Base-by-base conservation (phyloP, 768 basidiomycete genomes). In the Royoungia palumana region DNA sequence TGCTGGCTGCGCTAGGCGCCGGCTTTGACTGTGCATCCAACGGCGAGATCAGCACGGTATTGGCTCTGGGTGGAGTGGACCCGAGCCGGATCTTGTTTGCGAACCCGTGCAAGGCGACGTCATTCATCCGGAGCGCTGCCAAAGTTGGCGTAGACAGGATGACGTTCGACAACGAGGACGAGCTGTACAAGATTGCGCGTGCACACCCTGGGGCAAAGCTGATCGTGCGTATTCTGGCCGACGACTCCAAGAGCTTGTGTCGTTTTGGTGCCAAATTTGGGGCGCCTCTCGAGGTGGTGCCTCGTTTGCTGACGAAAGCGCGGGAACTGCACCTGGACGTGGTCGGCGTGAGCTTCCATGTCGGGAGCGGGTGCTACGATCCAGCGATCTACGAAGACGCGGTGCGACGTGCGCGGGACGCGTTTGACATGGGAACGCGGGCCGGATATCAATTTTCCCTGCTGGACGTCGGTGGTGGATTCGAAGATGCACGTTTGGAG, bases 121-220 rank as follows among this genome's bases (percentile, higher is more conserved):
- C 93, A 0, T 97, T 94, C 73, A 79, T 99, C 60, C 88, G 94
- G 41, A 80, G 82, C 58, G 89, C 96, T 14, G 83, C 84, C 35
- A 82, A 79, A 58, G 69, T 74, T 27, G 84, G 88, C 19, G 94
- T 98, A 44, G 79, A 91, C 63, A 83, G 79, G 72, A 96, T 97
- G 95, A 97, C 95, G 6, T 99, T 99, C 65, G 96, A 99, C 74
- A 99, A 98, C 70, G 80, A 81, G 35, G 96, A 99, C 71, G 96
- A 99, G 66, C 74, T 99, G 16, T 80, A 87, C 81, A 99, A 99
- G 73, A 82, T 98, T 51, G 82, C 88, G 16, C 84, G 87, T 28
- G 71, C 76, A 6, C 83, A 94, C 66, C 90, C 94, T 0, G 59
- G 68, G 27, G 94, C 96, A 9, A 85, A 90, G 69, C 81, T 96